Conservation (phyloP, 495 filamentous ascomycete species). For the Podospora sp. region DNA sequence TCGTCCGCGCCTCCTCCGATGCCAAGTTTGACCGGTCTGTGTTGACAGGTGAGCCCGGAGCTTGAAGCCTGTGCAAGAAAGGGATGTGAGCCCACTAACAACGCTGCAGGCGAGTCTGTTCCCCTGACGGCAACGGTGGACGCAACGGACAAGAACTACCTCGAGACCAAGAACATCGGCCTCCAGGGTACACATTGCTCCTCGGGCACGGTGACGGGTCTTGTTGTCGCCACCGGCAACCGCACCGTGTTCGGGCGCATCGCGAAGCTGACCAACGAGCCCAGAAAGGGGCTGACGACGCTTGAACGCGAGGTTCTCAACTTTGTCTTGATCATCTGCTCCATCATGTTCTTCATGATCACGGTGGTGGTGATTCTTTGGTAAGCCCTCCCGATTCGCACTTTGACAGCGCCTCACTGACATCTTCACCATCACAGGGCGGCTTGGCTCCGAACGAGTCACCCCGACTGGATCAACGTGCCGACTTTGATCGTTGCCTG, state of each 20-base stretch:
- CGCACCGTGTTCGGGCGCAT: conserved; percentile 69
- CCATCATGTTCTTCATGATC: conserved; percentile 58
- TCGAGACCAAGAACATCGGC: conserved; percentile 74
- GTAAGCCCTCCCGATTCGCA: conserved; percentile 37
- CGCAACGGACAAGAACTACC: conserved; percentile 67
- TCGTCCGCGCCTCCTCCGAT: conserved; percentile 64
- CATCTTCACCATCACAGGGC: conserved; percentile 51
- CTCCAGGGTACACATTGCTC: conserved; percentile 71
- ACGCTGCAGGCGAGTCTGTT: conserved; percentile 57
- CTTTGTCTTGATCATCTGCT: conserved; percentile 66
- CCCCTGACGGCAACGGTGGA: conserved; percentile 63
- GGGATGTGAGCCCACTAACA: neutral
- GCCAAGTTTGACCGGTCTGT: conserved; percentile 73
- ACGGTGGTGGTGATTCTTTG: conserved; percentile 60
- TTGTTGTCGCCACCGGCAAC: conserved; percentile 62
- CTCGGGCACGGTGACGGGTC: conserved; percentile 63
- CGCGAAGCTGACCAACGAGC: conserved; percentile 65
- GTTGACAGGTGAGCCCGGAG: conserved; percentile 59
- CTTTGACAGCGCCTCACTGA: too few species aligned
- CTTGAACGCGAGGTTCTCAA: conserved; percentile 68
- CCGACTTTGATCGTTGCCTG: conserved; percentile 66
- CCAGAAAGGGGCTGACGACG: conserved; percentile 62
- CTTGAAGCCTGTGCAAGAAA: neutral
- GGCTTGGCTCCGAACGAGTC: conserved; percentile 60
- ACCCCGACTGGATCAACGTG: conserved; percentile 69